A percentile compares a stretch with the other conserved stretches of the same genome.
These are phyloP conservation scores for Pseudopyrenochaeta lycopersici DNA, from an alignment of 2,329 filamentous ascomycete genomes.

Conservation along the genomic window DNA sequence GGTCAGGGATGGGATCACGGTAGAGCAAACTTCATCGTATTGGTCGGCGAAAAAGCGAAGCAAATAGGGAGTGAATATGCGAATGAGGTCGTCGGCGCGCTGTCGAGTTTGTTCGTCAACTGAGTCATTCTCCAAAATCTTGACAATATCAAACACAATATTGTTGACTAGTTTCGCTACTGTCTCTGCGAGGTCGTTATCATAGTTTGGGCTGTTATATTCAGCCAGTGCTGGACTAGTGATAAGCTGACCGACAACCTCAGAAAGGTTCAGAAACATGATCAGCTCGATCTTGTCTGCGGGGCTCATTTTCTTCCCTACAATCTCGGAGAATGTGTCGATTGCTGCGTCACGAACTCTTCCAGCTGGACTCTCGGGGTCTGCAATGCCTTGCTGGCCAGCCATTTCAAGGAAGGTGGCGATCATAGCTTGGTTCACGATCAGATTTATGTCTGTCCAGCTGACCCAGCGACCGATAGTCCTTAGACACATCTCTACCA, in stretches of 20 bases:
- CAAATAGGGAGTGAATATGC: slow-evolving; percentile 84
- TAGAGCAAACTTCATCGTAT: slow-evolving; percentile 97
- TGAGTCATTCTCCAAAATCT: slow-evolving; percentile 77
- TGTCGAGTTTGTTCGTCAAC: slow-evolving; percentile 71
- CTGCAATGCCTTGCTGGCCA: slow-evolving; percentile 71
- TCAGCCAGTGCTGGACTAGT: slow-evolving; percentile 82
- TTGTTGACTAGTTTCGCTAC: slow-evolving; percentile 96
- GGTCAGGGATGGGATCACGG: slow-evolving; percentile 90
- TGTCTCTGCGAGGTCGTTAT: slow-evolving; percentile 93
- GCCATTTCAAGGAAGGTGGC: slow-evolving; percentile 85
- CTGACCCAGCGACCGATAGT: slow-evolving; percentile 97
- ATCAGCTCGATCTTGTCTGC: slow-evolving; percentile 95
- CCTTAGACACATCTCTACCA: slow-evolving; percentile 88
- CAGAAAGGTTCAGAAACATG: slow-evolving; percentile 83
- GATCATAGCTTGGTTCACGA: slow-evolving; percentile 85
- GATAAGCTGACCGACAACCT: slow-evolving; percentile 86
- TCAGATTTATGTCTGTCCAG: slow-evolving; percentile 96
- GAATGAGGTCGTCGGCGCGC: slow-evolving; percentile 82
- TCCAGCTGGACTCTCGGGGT: slow-evolving; percentile 67
- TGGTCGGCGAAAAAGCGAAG: slow-evolving; percentile 97
- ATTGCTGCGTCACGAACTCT: slow-evolving; percentile 90
- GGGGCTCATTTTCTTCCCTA: slow-evolving; percentile 97
- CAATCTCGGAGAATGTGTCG: slow-evolving; percentile 93
- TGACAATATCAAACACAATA: slow-evolving; percentile 85
- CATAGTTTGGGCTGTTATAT: slow-evolving; percentile 83